A percentile compares a stretch with the other conserved stretches of the same genome.
Evolutionary conservation across 2,329 filamentous ascomycete genomes (phyloP).

Genomic region (Ophiocordyceps camponoti-saundersi): DNA sequence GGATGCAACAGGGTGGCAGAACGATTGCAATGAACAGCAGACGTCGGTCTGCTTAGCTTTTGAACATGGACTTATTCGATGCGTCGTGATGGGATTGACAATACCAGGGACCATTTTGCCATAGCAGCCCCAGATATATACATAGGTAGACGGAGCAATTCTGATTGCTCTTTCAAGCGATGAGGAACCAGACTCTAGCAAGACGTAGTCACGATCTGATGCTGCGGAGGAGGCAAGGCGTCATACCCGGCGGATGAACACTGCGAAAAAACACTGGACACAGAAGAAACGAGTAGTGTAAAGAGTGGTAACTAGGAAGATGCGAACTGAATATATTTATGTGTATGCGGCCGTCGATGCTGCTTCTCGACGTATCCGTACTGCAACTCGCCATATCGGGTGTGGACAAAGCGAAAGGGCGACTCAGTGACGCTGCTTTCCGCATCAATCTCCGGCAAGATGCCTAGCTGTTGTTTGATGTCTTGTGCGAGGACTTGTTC

Average conservation of each 20-base stretch:
- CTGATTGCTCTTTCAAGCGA: not conserved
- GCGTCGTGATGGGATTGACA: not conserved
- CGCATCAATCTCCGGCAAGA: no score
- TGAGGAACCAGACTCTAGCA: no score
- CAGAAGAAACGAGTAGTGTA: no score
- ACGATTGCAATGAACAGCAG: not conserved
- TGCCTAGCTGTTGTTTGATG: not conserved
- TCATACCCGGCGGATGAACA: no score
- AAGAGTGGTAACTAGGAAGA: no score
- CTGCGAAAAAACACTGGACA: no score
- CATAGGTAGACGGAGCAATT: slow-evolving; percentile 5
- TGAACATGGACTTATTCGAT: not conserved
- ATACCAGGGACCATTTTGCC: not conserved
- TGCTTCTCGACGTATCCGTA: no score
- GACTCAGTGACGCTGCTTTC: not conserved
- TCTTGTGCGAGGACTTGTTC: not conserved
- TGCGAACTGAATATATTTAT: not conserved
- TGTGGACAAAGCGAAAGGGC: not conserved
- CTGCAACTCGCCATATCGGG: no score
- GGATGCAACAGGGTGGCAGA: slow-evolving; percentile 6
- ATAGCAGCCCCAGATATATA: slow-evolving; percentile 4
- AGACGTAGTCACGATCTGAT: no score
- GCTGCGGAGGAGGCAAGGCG: no score
- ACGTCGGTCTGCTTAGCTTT: not conserved
- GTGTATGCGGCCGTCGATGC: not conserved